Evolutionary conservation across 2,329 filamentous ascomycete species (phyloP), one percentile per base, ranked within the genome.

Genomic region (Calonectria pseudoreteaudii): DNA sequence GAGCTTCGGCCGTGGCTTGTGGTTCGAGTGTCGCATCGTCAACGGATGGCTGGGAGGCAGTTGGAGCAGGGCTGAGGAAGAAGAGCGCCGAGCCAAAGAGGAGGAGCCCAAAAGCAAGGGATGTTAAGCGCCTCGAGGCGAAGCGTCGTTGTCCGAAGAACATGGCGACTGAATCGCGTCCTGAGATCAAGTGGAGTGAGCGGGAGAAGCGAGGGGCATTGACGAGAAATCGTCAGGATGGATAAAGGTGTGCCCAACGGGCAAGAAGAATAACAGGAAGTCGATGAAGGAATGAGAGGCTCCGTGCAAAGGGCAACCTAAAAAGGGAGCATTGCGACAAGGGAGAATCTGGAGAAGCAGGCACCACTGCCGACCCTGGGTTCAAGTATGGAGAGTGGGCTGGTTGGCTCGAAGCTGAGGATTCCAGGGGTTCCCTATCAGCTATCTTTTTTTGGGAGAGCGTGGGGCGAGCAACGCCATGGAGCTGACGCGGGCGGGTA

Each of bases 1-100:
- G 86, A 74, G 86, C 28, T 44, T 66, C 65, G 18, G 64, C 64
- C 38, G 66, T 47, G 36, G 72, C 68, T n/a, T 62, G 34, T 23
- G 49, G 30, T 23, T 58, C 31, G n/a, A 41, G 18, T n/a, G 44
- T 41, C 85, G 65, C 86, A 87, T n/a, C 90, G 83, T 66, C 86
- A 87, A 34, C 88, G 86, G 23, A 87, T 86, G 1, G 86, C 18
- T 28, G 16, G 82, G n/a, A 87, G 87, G 66, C 90, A 85, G 41
- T 85, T 82, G 84, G 86, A 23, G 89, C 88, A 14, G 91, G 83
- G 18, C 87, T 88, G 75, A 73, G 41, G 41, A 90, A 86, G 75
- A 92, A 84, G 66, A 91, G 87, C 77, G 89, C 85, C 71, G 92
- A 79, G 72, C 89, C 89, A 76, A 91, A 89, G 49, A 91, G 75